Conservation (phyloP, 306 rosid genomes). For the Sophora flavescens region DNA sequence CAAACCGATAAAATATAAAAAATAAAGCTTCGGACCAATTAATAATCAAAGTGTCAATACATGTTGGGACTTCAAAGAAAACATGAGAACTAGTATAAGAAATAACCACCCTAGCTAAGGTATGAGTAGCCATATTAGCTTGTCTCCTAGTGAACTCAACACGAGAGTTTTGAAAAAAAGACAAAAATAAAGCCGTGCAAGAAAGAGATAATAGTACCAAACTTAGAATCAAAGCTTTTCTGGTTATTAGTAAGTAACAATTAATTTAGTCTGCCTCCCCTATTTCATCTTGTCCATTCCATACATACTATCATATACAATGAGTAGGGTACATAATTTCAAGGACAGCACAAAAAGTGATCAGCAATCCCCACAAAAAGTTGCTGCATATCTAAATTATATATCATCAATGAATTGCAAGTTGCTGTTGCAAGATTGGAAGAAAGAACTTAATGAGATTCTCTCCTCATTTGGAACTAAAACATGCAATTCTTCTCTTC, state of each 20-base stretch:
- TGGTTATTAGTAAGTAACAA: slow-evolving; percentile 8
- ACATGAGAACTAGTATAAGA: no score
- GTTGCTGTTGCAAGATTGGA: slow-evolving; percentile 38
- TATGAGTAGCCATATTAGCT: no score
- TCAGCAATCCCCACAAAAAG: slow-evolving; percentile 9
- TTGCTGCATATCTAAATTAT: slow-evolving; percentile 30
- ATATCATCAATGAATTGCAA: slow-evolving; percentile 32
- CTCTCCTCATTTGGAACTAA: slow-evolving; percentile 38
- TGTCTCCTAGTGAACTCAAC: no score
- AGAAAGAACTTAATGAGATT: slow-evolving; percentile 16
- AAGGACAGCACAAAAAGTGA: slow-evolving; percentile 31
- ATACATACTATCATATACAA: neutral
- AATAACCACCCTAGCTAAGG: no score
- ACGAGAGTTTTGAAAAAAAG: no score
- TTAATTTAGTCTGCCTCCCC: neutral
- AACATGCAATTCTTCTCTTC: slow-evolving; percentile 43
- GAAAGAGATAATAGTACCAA: no score
- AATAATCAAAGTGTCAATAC: no score
- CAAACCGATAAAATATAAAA: no score
- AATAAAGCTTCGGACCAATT: no score
- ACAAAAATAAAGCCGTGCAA: no score
- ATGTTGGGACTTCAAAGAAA: no score
- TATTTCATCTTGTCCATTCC: neutral
- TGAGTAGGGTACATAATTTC: neutral
- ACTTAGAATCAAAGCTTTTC: no score